Percentiles rank a stretch among this genome's conserved stretches.
Conservation (phyloP, 148 eudicot species). For the Dysphania ambrosioides region DNA sequence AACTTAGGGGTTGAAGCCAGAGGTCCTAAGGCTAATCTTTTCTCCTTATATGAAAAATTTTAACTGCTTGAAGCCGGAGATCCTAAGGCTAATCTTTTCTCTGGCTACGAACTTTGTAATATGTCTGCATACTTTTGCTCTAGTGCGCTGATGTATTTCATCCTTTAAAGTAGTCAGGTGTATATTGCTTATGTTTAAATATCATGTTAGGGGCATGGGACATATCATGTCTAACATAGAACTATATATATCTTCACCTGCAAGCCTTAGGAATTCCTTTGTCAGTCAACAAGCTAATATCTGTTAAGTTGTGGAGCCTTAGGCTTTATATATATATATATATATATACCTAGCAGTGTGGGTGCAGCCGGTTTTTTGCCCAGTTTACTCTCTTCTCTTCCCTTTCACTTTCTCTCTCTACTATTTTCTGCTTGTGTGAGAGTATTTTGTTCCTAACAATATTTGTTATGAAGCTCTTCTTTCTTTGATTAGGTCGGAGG, state of each 20-base stretch:
- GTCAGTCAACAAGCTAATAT: neutral
- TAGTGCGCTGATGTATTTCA: neutral
- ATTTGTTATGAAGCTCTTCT: neutral
- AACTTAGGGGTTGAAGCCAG: neutral
- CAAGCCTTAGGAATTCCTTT: neutral
- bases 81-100: neutral
- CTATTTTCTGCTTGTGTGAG: too few species aligned
- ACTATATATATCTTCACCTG: neutral
- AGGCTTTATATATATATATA: too few species aligned
- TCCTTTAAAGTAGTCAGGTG: neutral
- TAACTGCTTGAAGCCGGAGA: too few species aligned
- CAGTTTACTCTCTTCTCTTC: too few species aligned
- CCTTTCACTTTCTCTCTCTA: too few species aligned
- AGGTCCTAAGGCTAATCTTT: neutral
- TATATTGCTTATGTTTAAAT: neutral
- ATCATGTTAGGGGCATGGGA: neutral
- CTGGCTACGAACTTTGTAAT: neutral
- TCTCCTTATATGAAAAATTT: neutral
- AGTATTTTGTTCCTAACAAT: too few species aligned
- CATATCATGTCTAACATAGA: neutral
- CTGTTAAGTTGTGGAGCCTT: too few species aligned
- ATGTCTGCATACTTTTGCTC: neutral
- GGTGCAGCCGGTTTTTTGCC: too few species aligned
- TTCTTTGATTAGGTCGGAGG: slow-evolving; percentile 71
- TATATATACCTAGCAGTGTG: too few species aligned